A percentile compares a stretch with the other conserved stretches of the same genome.
Conservation (phyloP, 768 basidiomycete genomes). For the Suillus placidus region DNA sequence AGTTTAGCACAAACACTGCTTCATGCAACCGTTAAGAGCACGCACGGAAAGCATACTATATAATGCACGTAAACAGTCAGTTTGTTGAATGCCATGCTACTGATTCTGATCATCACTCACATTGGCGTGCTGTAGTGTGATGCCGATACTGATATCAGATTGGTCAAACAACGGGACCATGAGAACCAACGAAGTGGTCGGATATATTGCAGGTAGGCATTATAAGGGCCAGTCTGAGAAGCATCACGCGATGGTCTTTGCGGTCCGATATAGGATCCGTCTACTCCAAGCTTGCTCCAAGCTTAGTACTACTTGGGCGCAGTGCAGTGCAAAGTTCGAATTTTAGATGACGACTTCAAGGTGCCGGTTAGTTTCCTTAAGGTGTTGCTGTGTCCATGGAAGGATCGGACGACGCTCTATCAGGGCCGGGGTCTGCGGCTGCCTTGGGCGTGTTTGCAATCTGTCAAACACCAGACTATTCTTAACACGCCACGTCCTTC, state of each 20-base stretch:
- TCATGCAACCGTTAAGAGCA: not conserved
- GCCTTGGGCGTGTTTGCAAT: not conserved
- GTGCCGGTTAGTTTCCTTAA: not conserved
- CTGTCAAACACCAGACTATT: not conserved
- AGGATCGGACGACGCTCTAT: not conserved
- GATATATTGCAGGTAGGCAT: not conserved
- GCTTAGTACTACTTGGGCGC: not conserved
- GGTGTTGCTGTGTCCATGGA: not conserved
- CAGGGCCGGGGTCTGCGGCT: not conserved
- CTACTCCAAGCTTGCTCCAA: not conserved
- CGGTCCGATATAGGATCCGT: not conserved
- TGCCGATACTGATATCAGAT: not conserved
- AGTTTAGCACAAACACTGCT: not conserved
- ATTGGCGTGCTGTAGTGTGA: not conserved
- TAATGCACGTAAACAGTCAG: not conserved
- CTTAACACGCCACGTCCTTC: not conserved
- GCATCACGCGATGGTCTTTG: not conserved
- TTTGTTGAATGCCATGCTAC: not conserved
- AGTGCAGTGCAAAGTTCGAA: not conserved
- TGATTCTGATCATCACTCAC: not conserved
- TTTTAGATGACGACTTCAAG: not conserved
- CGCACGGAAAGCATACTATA: not conserved
- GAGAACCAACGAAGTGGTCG: not conserved
- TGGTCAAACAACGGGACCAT: not conserved
- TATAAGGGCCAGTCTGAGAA: not conserved